Percentiles rank a stretch among this genome's conserved stretches.
These are phyloP conservation scores for Curvularia hawaiiensis DNA, from an alignment of 2,329 filamentous ascomycete species.

Conservation along the genomic window DNA sequence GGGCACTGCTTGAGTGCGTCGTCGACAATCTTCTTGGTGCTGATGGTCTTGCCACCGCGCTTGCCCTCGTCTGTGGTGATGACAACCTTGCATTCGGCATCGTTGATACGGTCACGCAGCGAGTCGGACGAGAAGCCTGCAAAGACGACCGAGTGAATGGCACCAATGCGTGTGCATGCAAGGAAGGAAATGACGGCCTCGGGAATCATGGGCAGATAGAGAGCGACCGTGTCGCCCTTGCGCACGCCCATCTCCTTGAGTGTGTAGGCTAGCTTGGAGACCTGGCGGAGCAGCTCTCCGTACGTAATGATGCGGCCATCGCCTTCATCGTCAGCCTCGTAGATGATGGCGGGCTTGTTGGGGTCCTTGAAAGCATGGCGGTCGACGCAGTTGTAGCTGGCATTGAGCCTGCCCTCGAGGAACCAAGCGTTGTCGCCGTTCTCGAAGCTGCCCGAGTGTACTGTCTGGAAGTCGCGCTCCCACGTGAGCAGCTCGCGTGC, in stretches of 20 bases:
- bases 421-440: conserved; percentile 95
- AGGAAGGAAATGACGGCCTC: conserved; percentile 91
- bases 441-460: conserved; percentile 74
- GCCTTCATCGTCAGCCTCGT: conserved; percentile 90
- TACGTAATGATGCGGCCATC: conserved; percentile 93
- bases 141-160: conserved; percentile 96
- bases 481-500: conserved; percentile 90
- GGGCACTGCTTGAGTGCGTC: conserved; percentile 97
- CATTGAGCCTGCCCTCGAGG: conserved; percentile 89
- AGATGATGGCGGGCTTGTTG: conserved; percentile 93
- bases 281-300: conserved; percentile 87
- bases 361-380: conserved; percentile 96
- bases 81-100: conserved; percentile 88
- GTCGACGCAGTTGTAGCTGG: conserved; percentile 96
- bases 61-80: conserved; percentile 98
- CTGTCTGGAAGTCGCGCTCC: conserved; percentile 90
- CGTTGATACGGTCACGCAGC: conserved; percentile 89
- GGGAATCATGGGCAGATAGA: conserved; percentile 99
- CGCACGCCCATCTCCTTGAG: conserved; percentile 94
- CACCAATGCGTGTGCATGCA: conserved; percentile 89
- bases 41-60: conserved; percentile 95
- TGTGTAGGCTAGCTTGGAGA: conserved; percentile 84
- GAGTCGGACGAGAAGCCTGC: conserved; percentile 98
- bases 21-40: conserved; percentile 99
- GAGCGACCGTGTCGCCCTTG: conserved; percentile 96